These are phyloP conservation scores for Neurospora sp. DNA, from an alignment of 2,329 filamentous ascomycete species.

Conservation along the genomic window DNA sequence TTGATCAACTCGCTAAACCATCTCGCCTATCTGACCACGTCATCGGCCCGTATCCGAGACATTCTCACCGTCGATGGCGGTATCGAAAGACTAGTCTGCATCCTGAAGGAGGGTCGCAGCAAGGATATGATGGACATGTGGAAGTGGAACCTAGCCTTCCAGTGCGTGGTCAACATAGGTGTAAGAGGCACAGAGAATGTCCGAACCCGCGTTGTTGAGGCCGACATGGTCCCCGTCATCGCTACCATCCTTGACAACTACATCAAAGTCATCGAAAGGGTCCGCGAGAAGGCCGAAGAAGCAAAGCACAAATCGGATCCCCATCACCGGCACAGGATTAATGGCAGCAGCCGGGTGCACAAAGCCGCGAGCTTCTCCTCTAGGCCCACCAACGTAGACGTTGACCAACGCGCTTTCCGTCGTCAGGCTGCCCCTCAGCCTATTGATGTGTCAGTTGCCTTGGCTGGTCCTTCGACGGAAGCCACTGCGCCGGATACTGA, in stretches of 20 bases:
- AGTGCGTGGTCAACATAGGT: conserved; percentile 98
- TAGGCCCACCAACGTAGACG: conserved; percentile 41
- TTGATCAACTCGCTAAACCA: conserved; percentile 99
- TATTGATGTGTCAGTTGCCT: conserved; percentile 62
- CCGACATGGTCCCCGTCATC: conserved; percentile 98
- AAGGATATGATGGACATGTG: conserved; percentile 99
- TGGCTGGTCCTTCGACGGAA: conserved; percentile 35
- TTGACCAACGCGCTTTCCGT: conserved; percentile 53
- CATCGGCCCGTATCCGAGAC: conserved; percentile 91
- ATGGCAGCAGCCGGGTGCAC: conserved; percentile 37
- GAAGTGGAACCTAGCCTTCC: conserved; percentile 99
- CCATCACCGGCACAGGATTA: conserved; percentile 38
- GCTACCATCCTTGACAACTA: conserved; percentile 98
- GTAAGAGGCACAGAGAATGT: conserved; percentile 92
- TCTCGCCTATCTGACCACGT: conserved; percentile 95
- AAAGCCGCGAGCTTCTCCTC: conserved; percentile 45
- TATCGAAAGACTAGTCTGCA: conserved; percentile 91
- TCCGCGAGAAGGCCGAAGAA: conserved; percentile 77
- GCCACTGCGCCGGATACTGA: conserved; percentile 36
- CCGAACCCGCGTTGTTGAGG: conserved; percentile 89
- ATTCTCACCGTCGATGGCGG: conserved; percentile 98
- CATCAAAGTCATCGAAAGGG: conserved; percentile 89
- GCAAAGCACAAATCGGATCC: conserved; percentile 60
- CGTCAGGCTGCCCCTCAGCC: conserved; percentile 76
- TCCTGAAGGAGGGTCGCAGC: conserved; percentile 92